Conservation (phyloP, 257 asterid species). For the Voacanga thouarsii region DNA sequence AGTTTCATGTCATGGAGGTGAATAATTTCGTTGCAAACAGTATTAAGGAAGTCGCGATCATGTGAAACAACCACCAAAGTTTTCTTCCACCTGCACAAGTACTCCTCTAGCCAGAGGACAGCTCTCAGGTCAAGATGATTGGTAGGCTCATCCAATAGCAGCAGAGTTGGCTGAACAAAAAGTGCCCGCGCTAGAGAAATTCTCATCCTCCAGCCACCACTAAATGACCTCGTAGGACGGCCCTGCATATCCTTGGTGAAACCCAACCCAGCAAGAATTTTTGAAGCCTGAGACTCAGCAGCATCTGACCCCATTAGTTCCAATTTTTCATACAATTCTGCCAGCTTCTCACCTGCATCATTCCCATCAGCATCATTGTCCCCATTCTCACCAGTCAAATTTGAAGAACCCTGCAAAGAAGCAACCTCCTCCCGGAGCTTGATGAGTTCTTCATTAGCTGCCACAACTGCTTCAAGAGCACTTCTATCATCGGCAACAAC, state of each 20-base stretch:
- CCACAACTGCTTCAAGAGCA: slow-evolving; percentile 57
- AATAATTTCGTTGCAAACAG: slow-evolving; percentile 29
- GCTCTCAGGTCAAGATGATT: slow-evolving; percentile 38
- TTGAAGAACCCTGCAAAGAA: slow-evolving; percentile 18
- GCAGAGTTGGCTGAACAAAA: slow-evolving; percentile 36
- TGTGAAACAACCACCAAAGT: slow-evolving; percentile 37
- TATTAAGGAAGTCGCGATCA: slow-evolving; percentile 33
- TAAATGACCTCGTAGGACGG: slow-evolving; percentile 30
- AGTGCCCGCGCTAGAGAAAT: slow-evolving; percentile 38
- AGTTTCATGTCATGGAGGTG: slow-evolving; percentile 35
- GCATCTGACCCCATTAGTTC: slow-evolving; percentile 37
- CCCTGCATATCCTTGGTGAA: slow-evolving; percentile 37
- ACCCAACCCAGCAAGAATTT: slow-evolving; percentile 39
- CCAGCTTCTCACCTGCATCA: slow-evolving; percentile 24
- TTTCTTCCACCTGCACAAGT: slow-evolving; percentile 38
- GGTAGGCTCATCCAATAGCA: slow-evolving; percentile 37
- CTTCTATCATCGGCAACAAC: slow-evolving; percentile 55
- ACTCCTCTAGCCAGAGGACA: slow-evolving; percentile 40
- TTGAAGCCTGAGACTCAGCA: slow-evolving; percentile 35
- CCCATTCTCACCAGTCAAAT: slow-evolving; percentile 1
- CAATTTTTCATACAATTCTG: slow-evolving; percentile 31
- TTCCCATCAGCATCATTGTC: slow-evolving; percentile 4
- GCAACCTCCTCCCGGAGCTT: slow-evolving; percentile 31
- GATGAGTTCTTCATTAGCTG: slow-evolving; percentile 34
- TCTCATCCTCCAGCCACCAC: slow-evolving; percentile 41